Base-by-base conservation (phyloP, 176 grass and related monocot genomes). In the Rhipidocladum racemiflorum region DNA sequence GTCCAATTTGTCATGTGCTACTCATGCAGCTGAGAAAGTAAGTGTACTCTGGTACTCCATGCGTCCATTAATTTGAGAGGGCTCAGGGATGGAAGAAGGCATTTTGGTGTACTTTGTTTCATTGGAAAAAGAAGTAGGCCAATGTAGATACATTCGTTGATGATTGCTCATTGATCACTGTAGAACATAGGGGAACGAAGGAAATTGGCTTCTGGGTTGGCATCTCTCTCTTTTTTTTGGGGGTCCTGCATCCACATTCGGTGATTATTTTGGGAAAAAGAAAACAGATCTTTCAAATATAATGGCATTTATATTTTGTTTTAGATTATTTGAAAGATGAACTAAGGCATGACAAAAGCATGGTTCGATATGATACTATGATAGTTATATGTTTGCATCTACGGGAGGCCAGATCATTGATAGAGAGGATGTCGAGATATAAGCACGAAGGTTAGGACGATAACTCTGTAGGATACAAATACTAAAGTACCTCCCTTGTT, bases 71-170 rank as follows among this genome's bases (percentile, higher is more conserved):
- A 29, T 39, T 50, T 53, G 6, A 1, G 54, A 51, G 18, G 25
- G 1, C 55, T 12, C 4, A 25, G 53, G 20, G 8, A n/a, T n/a
- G 20, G 8, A n/a, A 9, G 20, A 55, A 55, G n/a, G 55, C 55
- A 57, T 35, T 16, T 10, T 21, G 24, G 40, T 70, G 40, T 70
- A 68, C 79, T 82, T 60, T 2, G 78, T 39, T 75, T 55, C 39
- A 74, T 57, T 24, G 34, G 51, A 42, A 76, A 76, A 68, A 17
- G 11, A n/a, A 10, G 71, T 61, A 51, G 71, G 70, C 10, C 51
- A 76, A 62, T 61, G 78, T 9, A 21, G 62, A 87, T 76, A 15
- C 30, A 87, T 82, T 28, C 51, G n/a, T 25, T 23, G 30, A 85
- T 79, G 65, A 85, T 79, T 76, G n/a, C 62, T 69, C 72, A 43